Evolutionary conservation across 129 eudicot species (phyloP).

Genomic region (Helichrysum umbraculigerum): DNA sequence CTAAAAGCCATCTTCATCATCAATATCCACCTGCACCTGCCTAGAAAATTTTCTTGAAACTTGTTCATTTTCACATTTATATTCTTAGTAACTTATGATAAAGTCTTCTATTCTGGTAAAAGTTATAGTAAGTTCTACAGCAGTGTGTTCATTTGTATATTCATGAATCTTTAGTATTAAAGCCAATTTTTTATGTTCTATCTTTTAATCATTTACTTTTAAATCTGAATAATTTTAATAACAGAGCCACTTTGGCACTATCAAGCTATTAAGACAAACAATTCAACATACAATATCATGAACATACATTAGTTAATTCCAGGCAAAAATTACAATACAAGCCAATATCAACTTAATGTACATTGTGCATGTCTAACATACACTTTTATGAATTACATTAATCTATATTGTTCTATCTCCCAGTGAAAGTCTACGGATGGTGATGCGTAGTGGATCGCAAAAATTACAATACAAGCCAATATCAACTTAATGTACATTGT

Average conservation of each 20-base stretch:
- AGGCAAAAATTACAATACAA: background rate
- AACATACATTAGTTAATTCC: constrained; percentile 12
- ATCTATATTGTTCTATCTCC: background rate
- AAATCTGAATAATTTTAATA: background rate
- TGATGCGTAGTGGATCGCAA: constrained; percentile 31
- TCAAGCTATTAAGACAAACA: background rate
- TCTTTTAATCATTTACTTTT: background rate
- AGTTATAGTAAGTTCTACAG: background rate
- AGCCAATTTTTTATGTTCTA: background rate
- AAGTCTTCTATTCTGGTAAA: background rate
- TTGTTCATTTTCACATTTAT: background rate
- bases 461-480: constrained; percentile 11
- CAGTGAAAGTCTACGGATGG: background rate
- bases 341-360: constrained; percentile 21
- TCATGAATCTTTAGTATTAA: background rate
- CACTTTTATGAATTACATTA: background rate
- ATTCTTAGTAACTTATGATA: background rate
- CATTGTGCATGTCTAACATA: constrained; percentile 11
- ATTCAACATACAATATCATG: constrained; percentile 13
- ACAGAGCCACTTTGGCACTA: background rate
- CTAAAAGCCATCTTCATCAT: background rate
- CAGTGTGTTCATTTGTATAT: background rate
- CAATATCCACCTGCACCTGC: constrained; percentile 9
- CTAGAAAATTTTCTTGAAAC: background rate
- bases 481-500: constrained; percentile 18